Conservation (phyloP, 208 protist species). For the Acanthamoeba healyi region DNA sequence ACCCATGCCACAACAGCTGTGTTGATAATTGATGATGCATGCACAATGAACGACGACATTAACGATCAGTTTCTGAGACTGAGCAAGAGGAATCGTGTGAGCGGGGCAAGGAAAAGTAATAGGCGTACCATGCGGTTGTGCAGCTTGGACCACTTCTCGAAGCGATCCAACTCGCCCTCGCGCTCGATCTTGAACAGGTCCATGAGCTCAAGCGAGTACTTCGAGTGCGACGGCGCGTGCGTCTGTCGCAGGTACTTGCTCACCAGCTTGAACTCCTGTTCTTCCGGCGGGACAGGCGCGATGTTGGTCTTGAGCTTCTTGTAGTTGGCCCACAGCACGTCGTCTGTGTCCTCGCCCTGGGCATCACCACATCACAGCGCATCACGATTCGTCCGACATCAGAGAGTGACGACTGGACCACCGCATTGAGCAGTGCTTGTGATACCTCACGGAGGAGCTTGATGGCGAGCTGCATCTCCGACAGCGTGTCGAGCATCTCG, state of each 20-base stretch:
- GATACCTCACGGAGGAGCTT: conserved; percentile 48
- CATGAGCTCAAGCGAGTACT: conserved; percentile 73
- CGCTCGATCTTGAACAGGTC: conserved; percentile 84
- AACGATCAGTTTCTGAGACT: too few relatives aligned
- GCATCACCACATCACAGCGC: background rate
- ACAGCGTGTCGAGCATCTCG: conserved; percentile 65
- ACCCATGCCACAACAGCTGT: conserved; percentile 80
- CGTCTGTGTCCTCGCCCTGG: background rate
- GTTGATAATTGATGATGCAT: too few relatives aligned
- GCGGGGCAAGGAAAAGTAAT: too few relatives aligned
- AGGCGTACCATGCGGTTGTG: conserved; percentile 4
- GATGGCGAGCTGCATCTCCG: conserved; percentile 74
- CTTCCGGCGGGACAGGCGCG: background rate
- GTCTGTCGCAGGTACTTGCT: conserved; percentile 80
- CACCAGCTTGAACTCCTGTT: conserved; percentile 33
- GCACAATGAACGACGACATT: background rate
- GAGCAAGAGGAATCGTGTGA: too few relatives aligned
- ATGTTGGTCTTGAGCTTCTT: conserved; percentile 36
- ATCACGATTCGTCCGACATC: background rate
- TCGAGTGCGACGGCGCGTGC: conserved; percentile 78
- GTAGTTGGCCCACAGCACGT: conserved; percentile 14
- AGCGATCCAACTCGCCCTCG: conserved; percentile 70
- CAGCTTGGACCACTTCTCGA: conserved; percentile 1
- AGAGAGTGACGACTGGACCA: too few relatives aligned
- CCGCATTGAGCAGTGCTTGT: too few relatives aligned